Evolutionary conservation across 805 yeast species (phyloP).

Genomic region (Metahyphopichia silvanorum): DNA sequence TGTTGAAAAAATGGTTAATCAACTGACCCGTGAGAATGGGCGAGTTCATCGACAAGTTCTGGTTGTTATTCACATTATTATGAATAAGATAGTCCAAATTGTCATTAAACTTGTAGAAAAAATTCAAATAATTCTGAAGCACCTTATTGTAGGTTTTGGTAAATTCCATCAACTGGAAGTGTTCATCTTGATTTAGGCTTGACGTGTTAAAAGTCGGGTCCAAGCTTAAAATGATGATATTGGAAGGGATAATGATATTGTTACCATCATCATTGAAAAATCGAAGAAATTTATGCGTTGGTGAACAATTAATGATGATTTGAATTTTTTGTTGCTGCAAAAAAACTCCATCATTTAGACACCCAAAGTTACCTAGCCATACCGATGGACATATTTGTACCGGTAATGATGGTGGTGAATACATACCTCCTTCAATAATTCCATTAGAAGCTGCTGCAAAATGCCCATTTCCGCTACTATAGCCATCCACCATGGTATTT

Average conservation of each 20-base stretch:
- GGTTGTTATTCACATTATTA: conserved; percentile 20
- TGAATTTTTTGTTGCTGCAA: conserved; percentile 25
- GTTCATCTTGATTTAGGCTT: conserved; percentile 13
- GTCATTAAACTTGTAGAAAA: conserved; percentile 33
- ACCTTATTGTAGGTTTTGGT: conserved; percentile 26
- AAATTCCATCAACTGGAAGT: conserved; percentile 21
- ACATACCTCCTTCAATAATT: background rate
- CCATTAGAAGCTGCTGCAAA: no score
- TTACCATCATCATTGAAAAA: conserved; percentile 14
- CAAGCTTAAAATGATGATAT: conserved; percentile 33
- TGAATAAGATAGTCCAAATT: conserved; percentile 25
- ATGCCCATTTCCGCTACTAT: no score
- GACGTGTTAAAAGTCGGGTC: conserved; percentile 29
- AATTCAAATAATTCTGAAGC: conserved; percentile 35
- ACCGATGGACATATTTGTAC: conserved; percentile 23
- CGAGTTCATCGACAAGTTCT: conserved; percentile 19
- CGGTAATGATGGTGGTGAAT: background rate
- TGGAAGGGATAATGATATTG: conserved; percentile 26
- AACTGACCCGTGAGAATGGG: conserved; percentile 39
- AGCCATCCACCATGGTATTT: no score
- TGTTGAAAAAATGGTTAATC: conserved; percentile 32
- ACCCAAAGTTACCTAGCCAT: conserved; percentile 22
- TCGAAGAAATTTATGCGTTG: conserved; percentile 27
- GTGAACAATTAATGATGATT: conserved; percentile 37
- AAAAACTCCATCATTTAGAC: conserved; percentile 10